Evolutionary conservation across 208 protist species (phyloP).

Genomic region (Acanthamoeba divionensis): DNA sequence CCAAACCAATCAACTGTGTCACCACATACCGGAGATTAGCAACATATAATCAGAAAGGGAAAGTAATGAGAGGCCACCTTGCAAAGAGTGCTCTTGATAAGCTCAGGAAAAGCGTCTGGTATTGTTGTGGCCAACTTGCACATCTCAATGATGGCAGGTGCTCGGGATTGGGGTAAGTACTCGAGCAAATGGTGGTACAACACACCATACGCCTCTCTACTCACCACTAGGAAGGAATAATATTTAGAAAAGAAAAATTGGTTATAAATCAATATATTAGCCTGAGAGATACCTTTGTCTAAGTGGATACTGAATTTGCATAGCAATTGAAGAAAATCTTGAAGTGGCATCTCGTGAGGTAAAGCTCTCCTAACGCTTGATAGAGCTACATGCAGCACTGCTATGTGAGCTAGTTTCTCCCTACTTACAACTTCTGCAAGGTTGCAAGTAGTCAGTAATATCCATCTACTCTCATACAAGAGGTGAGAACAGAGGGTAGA

Average conservation of each 20-base stretch:
- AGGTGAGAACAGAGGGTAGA: background rate
- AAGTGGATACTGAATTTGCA: slow-evolving; percentile 40
- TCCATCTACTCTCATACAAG: background rate
- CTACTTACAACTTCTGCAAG: background rate
- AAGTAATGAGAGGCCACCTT: too few relatives aligned
- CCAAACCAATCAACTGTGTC: too few relatives aligned
- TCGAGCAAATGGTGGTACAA: too few relatives aligned
- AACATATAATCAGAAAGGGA: too few relatives aligned
- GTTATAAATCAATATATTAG: background rate
- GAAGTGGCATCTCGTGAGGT: slow-evolving; percentile 4
- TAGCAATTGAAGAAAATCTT: slow-evolving; percentile 1
- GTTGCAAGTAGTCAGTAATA: background rate
- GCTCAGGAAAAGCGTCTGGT: too few relatives aligned
- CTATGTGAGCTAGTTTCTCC: background rate
- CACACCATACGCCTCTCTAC: too few relatives aligned
- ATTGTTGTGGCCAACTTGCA: too few relatives aligned
- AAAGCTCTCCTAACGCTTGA: slow-evolving; percentile 1
- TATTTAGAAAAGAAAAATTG: background rate
- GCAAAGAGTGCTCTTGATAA: too few relatives aligned
- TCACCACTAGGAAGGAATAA: too few relatives aligned
- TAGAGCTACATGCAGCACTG: slow-evolving; percentile 1
- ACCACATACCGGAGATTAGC: too few relatives aligned
- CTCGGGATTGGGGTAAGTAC: too few relatives aligned
- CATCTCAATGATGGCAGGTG: too few relatives aligned
- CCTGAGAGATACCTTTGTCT: background rate